Evolutionary conservation across 73 alveolate species (phyloP), one percentile per base, ranked within the genome.

Genomic region (Symbiodinium natans): DNA sequence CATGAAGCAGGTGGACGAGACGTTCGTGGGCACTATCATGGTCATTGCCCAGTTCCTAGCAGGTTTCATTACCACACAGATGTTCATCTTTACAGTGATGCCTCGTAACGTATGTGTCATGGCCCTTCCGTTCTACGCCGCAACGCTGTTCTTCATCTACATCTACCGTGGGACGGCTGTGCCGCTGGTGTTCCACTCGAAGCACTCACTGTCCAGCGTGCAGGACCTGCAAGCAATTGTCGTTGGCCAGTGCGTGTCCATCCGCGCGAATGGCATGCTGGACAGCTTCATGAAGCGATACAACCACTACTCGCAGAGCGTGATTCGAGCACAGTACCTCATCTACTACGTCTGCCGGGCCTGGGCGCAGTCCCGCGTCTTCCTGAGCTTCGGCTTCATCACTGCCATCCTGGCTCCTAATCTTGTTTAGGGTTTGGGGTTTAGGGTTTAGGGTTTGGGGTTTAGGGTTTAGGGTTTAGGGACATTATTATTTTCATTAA

Each of bases 241-340:
- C n/a, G n/a, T n/a, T n/a, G n/a, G n/a, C n/a, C n/a, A n/a, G n/a
- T n/a, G n/a, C n/a, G n/a, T n/a, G n/a, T n/a, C n/a, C n/a, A n/a
- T n/a, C n/a, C n/a, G n/a, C n/a, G n/a, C n/a, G n/a, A n/a, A n/a
- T n/a, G n/a, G n/a, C n/a, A n/a, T n/a, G n/a, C n/a, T n/a, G n/a
- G n/a, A n/a, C n/a, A n/a, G n/a, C n/a, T 90, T 90, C 82, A 90
- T 90, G 97, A 41, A 33, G 97, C 97, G 97, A 38, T 90, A 90
- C 97, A 90, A 90, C 77, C 97, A 90, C 97, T 90, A 90, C 88
- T 90, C 97, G 48, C 97, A 90, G 52, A 90, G 97, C 52, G 97
- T 90, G 80, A 90, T 90, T 42, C 97, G 97, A 17, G 10, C 80
- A 56, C 74, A 19, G 74, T 59, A 87, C 71, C 68, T 90, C 89